Conservation (phyloP, 345 rosid species). For the Syzygium grande region DNA sequence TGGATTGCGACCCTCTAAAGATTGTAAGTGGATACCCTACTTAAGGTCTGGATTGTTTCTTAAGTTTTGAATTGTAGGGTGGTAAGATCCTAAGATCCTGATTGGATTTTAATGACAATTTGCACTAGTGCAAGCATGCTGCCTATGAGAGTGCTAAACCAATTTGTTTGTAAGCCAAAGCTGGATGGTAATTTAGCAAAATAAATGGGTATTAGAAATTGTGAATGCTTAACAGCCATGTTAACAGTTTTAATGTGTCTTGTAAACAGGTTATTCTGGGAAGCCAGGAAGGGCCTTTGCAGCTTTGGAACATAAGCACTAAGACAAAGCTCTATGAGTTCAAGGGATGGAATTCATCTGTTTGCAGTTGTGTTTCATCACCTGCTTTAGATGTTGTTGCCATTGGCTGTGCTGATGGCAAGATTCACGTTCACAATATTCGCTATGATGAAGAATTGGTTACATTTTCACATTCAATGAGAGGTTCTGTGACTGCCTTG, state of each 20-base stretch:
- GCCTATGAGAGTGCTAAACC: background rate
- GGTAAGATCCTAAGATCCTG: background rate
- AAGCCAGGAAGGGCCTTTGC: slow-evolving; percentile 79
- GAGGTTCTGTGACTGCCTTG: slow-evolving; percentile 81
- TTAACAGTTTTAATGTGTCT: background rate
- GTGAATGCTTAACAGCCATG: background rate
- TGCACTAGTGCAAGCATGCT: background rate
- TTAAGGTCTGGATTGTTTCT: background rate
- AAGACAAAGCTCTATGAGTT: slow-evolving; percentile 76
- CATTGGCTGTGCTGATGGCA: slow-evolving; percentile 91
- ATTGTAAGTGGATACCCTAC: background rate
- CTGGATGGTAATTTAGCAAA: background rate
- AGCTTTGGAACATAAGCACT: slow-evolving; percentile 94
- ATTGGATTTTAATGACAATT: background rate
- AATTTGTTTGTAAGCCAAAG: background rate
- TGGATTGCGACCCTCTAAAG: background rate
- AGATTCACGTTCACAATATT: slow-evolving; percentile 78
- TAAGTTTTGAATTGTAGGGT: background rate
- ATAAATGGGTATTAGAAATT: background rate
- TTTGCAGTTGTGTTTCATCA: slow-evolving; percentile 77
- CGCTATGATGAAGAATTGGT: slow-evolving; percentile 69
- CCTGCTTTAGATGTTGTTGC: slow-evolving; percentile 96
- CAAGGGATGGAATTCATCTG: slow-evolving; percentile 72
- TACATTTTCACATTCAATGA: slow-evolving; percentile 61
- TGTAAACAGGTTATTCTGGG: slow-evolving; percentile 66